Evolutionary conservation across 805 yeast genomes (phyloP).

Genomic region (Metschnikowia hibisci): DNA sequence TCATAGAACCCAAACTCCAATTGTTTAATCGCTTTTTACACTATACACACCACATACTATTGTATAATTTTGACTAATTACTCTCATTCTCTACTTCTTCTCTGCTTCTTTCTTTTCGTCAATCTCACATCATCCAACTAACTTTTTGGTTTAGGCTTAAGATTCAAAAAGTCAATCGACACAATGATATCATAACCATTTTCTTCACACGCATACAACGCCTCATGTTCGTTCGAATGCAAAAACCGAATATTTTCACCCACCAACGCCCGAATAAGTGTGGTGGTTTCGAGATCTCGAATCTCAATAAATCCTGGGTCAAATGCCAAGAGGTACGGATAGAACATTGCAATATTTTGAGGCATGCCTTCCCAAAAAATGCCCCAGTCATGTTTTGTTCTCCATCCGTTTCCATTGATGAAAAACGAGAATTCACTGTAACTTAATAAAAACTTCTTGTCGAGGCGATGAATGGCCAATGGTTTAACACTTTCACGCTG

Average conservation of each 20-base stretch:
- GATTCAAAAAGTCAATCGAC: slow-evolving; percentile 81
- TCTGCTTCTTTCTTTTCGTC: background rate
- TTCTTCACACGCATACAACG: slow-evolving; percentile 87
- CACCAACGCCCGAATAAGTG: slow-evolving; percentile 77
- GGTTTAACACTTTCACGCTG: slow-evolving; percentile 78
- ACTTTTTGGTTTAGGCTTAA: slow-evolving; percentile 31
- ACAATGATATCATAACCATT: slow-evolving; percentile 90
- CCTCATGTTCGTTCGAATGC: slow-evolving; percentile 90
- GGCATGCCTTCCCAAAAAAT: slow-evolving; percentile 97
- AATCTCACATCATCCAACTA: background rate
- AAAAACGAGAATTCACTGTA: slow-evolving; percentile 93
- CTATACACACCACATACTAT: no score
- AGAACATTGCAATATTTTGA: slow-evolving; percentile 85
- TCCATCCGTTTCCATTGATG: slow-evolving; percentile 94
- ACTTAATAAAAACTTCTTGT: slow-evolving; percentile 80
- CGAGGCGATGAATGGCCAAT: slow-evolving; percentile 84
- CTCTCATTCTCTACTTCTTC: no score
- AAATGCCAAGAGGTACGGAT: slow-evolving; percentile 89
- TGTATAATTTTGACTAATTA: no score
- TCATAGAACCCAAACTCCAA: no score
- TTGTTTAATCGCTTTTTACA: no score
- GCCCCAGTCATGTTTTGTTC: slow-evolving; percentile 89
- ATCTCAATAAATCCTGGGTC: slow-evolving; percentile 89
- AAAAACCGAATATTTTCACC: slow-evolving; percentile 89
- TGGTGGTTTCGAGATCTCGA: slow-evolving; percentile 84